Conservation (phyloP, 176 grass and related monocot species). For the Pontederia paniculata region DNA sequence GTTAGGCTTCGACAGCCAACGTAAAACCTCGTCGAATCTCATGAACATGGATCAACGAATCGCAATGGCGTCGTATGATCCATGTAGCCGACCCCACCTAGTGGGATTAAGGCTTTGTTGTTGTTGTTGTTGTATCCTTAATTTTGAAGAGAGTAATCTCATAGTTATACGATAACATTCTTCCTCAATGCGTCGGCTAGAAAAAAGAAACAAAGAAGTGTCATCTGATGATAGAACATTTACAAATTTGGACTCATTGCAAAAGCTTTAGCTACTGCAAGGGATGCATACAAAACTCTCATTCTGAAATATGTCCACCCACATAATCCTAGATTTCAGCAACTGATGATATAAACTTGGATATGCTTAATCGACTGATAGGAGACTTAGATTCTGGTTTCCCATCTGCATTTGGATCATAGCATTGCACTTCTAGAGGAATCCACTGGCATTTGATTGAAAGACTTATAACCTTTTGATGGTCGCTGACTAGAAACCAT, state of each 20-base stretch:
- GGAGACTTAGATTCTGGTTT: constrained; percentile 31
- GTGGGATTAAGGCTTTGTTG: too few species aligned
- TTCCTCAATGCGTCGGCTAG: too few species aligned
- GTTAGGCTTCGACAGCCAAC: too few species aligned
- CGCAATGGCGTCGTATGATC: too few species aligned
- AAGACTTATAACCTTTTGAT: constrained; percentile 39
- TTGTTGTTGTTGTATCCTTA: too few species aligned
- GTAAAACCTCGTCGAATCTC: too few species aligned
- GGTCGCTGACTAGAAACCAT: constrained; percentile 44
- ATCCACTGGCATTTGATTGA: constrained; percentile 40
- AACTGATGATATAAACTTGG: constrained; percentile 48
- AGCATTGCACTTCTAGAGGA: constrained; percentile 31
- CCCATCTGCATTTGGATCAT: constrained; percentile 28
- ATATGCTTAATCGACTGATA: constrained; percentile 38
- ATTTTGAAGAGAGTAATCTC: too few species aligned
- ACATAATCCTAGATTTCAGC: constrained; percentile 60
- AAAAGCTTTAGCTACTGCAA: constrained; percentile 13
- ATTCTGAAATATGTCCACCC: constrained; percentile 28
- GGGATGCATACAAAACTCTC: constrained; percentile 26
- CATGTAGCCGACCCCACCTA: too few species aligned
- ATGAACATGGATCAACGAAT: too few species aligned
- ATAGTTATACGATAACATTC: too few species aligned
- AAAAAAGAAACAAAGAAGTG: too few species aligned
- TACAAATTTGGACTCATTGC: constrained; percentile 10
- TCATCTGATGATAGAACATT: constrained; percentile 10